phyloP scores from a whole-genome alignment of 2,329 filamentous ascomycete genomes.

The Dactylella cylindrospora region DNA sequence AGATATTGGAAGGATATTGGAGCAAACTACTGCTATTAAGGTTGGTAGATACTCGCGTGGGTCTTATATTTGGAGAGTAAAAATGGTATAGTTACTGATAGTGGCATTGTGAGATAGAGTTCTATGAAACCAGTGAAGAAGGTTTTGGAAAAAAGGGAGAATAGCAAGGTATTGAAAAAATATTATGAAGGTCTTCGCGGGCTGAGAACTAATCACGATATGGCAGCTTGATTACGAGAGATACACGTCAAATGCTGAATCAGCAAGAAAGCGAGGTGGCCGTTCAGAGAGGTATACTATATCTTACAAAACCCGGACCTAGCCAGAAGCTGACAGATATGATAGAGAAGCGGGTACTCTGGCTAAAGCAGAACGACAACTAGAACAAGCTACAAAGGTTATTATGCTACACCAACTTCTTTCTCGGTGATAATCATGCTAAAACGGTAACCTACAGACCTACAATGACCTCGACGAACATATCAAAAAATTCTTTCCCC shows the following conservation, averaged over 20 bases:
- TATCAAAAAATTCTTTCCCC: slow-evolving; percentile 70
- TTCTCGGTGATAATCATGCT: not conserved
- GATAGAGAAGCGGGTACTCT: slow-evolving; percentile 67
- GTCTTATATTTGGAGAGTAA: too few relatives aligned
- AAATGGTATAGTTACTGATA: not conserved
- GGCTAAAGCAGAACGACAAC: slow-evolving; percentile 66
- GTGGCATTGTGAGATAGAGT: not conserved
- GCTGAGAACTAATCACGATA: slow-evolving; percentile 20
- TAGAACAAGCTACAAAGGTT: slow-evolving; percentile 67
- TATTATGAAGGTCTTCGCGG: slow-evolving; percentile 17
- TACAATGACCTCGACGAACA: slow-evolving; percentile 75
- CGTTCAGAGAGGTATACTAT: slow-evolving; percentile 25
- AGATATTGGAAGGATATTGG: slow-evolving; percentile 12
- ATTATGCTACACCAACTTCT: slow-evolving; percentile 40
- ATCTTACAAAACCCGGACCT: too few relatives aligned
- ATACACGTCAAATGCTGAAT: slow-evolving; percentile 70
- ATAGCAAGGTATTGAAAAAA: slow-evolving; percentile 62
- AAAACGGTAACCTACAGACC: slow-evolving; percentile 56
- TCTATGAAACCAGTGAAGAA: slow-evolving; percentile 70
- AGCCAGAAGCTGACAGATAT: not conserved
- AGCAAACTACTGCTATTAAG: slow-evolving; percentile 18
- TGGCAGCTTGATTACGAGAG: slow-evolving; percentile 73
- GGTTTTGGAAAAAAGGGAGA: slow-evolving; percentile 80
- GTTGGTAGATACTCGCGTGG: slow-evolving; percentile 8
- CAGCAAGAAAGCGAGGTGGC: slow-evolving; percentile 68